Evolutionary conservation across 202 grass and related monocot species (phyloP).

Genomic region (Cymbopogon flexuosus): DNA sequence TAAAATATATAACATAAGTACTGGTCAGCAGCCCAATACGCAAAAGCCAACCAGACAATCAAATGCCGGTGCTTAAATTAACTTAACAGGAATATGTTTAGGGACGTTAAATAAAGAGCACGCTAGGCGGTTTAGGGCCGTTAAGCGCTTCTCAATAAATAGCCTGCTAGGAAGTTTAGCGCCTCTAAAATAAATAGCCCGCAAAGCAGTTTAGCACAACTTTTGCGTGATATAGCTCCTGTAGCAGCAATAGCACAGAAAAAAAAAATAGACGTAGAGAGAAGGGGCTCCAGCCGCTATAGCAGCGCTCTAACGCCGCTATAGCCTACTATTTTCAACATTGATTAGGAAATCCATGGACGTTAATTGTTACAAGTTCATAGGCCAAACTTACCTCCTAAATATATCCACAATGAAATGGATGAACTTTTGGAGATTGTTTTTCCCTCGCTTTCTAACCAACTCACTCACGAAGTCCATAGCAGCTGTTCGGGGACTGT

Average conservation of each 20-base stretch:
- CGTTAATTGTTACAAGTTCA: conserved; percentile 9
- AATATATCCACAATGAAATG: conserved; percentile 77
- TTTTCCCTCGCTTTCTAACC: conserved; percentile 74
- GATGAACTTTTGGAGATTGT: conserved; percentile 77
- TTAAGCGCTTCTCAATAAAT: not conserved
- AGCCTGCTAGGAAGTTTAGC: not conserved
- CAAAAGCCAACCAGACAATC: not conserved
- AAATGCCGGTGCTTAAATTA: not conserved
- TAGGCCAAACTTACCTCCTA: conserved; percentile 39
- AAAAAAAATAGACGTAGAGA: not conserved
- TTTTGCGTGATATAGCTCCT: not conserved
- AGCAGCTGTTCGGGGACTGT: conserved; percentile 74
- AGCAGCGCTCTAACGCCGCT: not conserved
- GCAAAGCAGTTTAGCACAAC: not conserved
- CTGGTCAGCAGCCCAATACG: not conserved
- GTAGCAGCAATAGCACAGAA: not conserved
- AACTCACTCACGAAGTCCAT: conserved; percentile 90
- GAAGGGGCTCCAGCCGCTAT: not conserved
- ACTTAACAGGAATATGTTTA: not conserved
- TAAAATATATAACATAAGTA: not conserved
- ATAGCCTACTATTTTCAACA: not conserved
- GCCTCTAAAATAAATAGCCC: not conserved
- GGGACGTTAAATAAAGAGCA: no score
- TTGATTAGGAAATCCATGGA: conserved; percentile 17
- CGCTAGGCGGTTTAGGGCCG: no score